A percentile compares a stretch with the other conserved stretches of the same genome.
These are phyloP conservation scores for Penicillium oxalicum DNA, from an alignment of 2,329 filamentous ascomycete species.

Conservation along the genomic window DNA sequence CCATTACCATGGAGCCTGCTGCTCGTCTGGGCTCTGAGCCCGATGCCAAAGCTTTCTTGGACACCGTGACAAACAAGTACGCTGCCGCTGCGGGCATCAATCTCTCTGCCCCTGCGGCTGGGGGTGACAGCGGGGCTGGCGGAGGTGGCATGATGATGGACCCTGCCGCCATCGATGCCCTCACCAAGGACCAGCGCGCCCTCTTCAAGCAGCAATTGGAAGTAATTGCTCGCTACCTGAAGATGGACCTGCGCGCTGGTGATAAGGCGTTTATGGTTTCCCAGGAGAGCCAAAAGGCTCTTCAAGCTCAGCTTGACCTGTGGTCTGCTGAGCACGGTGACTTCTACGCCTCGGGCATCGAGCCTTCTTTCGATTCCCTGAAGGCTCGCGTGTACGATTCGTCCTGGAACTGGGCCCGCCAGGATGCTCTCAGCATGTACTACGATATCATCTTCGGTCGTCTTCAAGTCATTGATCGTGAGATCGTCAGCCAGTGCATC, in stretches of 20 bases:
- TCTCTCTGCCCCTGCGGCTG: conserved; percentile 65
- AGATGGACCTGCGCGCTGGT: conserved; percentile 92
- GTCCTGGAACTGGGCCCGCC: conserved; percentile 98
- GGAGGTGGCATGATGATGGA: conserved; percentile 98
- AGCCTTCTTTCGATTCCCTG: conserved; percentile 84
- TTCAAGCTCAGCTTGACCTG: conserved; percentile 88
- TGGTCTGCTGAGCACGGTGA: conserved; percentile 96
- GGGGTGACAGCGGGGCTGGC: conserved; percentile 65
- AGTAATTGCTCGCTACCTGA: conserved; percentile 88
- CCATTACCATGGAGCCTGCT: conserved; percentile 86
- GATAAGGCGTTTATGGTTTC: conserved; percentile 87
- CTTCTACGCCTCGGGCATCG: conserved; percentile 89
- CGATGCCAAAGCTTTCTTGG: conserved; percentile 89
- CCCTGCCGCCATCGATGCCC: conserved; percentile 87
- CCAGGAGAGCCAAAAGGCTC: conserved; percentile 75
- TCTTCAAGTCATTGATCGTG: conserved; percentile 85
- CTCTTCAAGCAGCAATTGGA: conserved; percentile 98
- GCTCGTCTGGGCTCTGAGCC: conserved; percentile 81
- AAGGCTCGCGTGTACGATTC: conserved; percentile 97
- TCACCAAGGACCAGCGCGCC: conserved; percentile 92
- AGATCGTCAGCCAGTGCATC: conserved; percentile 98
- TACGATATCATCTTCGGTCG: conserved; percentile 98
- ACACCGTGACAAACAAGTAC: conserved; percentile 84
- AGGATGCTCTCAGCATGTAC: conserved; percentile 97
- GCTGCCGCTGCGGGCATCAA: conserved; percentile 76